Evolutionary conservation across 768 basidiomycete species (phyloP).

Genomic region (Vishniacozyma victoriae): DNA sequence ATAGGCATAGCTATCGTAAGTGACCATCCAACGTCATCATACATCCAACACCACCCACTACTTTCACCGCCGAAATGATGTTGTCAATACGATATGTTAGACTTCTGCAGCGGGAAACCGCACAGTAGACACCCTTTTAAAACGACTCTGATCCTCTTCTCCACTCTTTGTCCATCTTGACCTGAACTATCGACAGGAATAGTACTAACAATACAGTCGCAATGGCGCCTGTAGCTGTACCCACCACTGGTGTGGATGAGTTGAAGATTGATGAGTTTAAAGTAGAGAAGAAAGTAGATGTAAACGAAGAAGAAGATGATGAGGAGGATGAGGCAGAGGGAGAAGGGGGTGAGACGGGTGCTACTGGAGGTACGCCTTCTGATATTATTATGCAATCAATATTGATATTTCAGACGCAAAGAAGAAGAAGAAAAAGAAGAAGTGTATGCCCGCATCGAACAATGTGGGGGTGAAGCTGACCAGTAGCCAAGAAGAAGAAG

Average conservation of each 20-base stretch:
- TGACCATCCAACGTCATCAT: too few species aligned
- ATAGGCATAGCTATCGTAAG: too few species aligned
- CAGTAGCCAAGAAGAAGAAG: slow-evolving; percentile 59
- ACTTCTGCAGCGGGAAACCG: slow-evolving; percentile 27
- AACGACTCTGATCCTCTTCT: slow-evolving; percentile 15
- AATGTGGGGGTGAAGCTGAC: background rate
- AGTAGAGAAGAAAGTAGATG: slow-evolving; percentile 3
- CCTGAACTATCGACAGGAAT: background rate
- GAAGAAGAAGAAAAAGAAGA: slow-evolving; percentile 91
- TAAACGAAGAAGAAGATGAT: slow-evolving; percentile 9
- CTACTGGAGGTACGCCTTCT: background rate
- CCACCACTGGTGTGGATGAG: slow-evolving; percentile 14
- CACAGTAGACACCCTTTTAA: slow-evolving; percentile 15
- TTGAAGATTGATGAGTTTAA: slow-evolving; percentile 11
- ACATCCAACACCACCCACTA: too few species aligned
- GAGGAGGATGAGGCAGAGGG: slow-evolving; percentile 19
- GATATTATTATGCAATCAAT: background rate
- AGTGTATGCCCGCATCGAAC: slow-evolving; percentile 52
- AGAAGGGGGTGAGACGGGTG: slow-evolving; percentile 10
- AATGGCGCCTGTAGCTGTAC: background rate
- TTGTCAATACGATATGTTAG: slow-evolving; percentile 41
- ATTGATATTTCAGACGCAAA: slow-evolving; percentile 49
- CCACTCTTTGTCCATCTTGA: background rate
- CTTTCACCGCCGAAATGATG: too few species aligned
- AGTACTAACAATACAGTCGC: background rate